Evolutionary conservation across 306 rosid genomes (phyloP).

Genomic region (Dryas drummondii): DNA sequence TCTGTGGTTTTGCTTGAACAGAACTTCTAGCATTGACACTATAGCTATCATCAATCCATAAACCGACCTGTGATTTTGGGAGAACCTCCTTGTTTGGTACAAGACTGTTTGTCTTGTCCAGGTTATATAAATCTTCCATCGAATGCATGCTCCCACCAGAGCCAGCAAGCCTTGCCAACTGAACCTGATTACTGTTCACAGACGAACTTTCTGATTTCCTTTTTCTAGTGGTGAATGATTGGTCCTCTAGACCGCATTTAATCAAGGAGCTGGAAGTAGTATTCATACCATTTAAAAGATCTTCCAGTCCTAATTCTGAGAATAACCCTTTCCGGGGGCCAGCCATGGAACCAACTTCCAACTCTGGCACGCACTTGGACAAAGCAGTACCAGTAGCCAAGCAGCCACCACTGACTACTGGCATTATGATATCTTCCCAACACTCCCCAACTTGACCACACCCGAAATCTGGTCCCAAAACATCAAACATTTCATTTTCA

Average conservation of each 20-base stretch:
- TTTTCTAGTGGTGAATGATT: conserved; percentile 40
- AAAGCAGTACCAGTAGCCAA: conserved; percentile 27
- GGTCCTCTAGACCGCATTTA: conserved; percentile 41
- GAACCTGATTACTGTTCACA: conserved; percentile 35
- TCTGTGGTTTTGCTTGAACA: conserved; percentile 34
- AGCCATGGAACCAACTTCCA: conserved; percentile 30
- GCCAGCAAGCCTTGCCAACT: conserved; percentile 28
- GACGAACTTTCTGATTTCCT: conserved; percentile 39
- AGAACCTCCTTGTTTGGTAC: conserved; percentile 45
- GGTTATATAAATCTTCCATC: conserved; percentile 31
- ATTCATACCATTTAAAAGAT: conserved; percentile 51
- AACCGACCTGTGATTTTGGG: conserved; percentile 51
- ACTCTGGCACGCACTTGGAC: conserved; percentile 45
- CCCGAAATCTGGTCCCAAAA: conserved; percentile 34
- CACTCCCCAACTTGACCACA: conserved; percentile 35
- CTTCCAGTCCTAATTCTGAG: conserved; percentile 64
- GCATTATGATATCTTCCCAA: conserved; percentile 44
- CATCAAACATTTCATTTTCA: conserved; percentile 37
- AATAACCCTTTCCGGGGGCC: conserved; percentile 55
- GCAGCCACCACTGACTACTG: conserved; percentile 31
- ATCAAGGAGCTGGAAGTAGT: conserved; percentile 37
- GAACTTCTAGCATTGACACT: conserved; percentile 42
- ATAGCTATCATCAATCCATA: conserved; percentile 59
- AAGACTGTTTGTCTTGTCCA: conserved; percentile 32
- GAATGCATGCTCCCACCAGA: conserved; percentile 31